Base-by-base conservation (phyloP, 495 filamentous ascomycete species). In the Clohesyomyces aquaticus region DNA sequence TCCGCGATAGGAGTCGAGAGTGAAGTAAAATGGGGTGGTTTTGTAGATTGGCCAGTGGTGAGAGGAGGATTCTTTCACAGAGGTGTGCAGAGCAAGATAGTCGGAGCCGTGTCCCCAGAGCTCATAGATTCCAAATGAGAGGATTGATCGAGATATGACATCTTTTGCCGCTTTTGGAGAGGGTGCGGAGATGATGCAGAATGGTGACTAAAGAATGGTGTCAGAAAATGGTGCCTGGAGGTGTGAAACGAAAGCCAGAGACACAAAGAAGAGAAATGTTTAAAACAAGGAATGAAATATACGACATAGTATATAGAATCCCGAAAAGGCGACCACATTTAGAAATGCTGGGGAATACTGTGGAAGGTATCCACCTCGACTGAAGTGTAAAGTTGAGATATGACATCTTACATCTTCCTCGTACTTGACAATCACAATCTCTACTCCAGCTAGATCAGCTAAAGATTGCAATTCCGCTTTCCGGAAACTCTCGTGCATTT, bases 401-500 rank as follows among this genome's bases (percentile, higher is more conserved):
- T 38, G 21, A 19, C 9, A 51, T 65, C 76, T 49, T 88, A 96
- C 94, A 71, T 82, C 82, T 51, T 87, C 77, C 62, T 79, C 81
- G 71, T 98, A 98, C 32, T 74, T 82, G 21, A 90, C 61, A 63
- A 96, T 80, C 56, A 91, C 81, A 1, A 98, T 63, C 32, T 89
- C 78, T 21, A 94, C 77, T 10, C 82, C 80, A 28, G 84, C 79
- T 14, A 95, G 72, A 6, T 83, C 73, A 6, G 94, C 93, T 19
- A 98, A 76, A 21, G 94, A 85, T 70, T 93, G 77, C n/a, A 97
- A 80, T 75, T 99, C 94, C 9, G 93, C 82, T 59, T 82, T 82
- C 55, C 93, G 89, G 73, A 99, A 99, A 14, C 83, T 88, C 79
- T 97, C 91, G 73, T 97, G 92, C 53, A 82, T 79, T 74, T 98